Evolutionary conservation across 2,329 filamentous ascomycete genomes (phyloP).

Genomic region (Verticillium nubilum): DNA sequence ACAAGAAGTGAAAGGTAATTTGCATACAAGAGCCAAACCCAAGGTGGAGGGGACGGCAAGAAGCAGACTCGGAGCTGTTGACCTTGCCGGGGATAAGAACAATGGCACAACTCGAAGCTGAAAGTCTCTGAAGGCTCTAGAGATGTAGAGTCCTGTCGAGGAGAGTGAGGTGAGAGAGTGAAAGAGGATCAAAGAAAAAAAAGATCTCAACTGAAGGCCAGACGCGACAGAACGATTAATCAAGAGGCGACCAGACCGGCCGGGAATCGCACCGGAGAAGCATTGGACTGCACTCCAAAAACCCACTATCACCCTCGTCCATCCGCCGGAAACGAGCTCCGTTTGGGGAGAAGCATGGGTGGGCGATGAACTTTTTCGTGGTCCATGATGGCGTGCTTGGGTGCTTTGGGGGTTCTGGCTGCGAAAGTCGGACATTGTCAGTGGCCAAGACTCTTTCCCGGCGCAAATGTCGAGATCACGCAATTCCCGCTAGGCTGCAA

Average conservation of each 20-base stretch:
- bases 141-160: not conserved
- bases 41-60: not conserved
- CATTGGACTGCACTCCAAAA: not conserved
- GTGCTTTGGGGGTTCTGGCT: not conserved
- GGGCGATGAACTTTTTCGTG: not conserved
- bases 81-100: not conserved
- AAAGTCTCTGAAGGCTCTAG: not conserved
- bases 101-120: not conserved
- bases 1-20: not conserved
- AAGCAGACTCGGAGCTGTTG: not conserved
- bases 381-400: not conserved
- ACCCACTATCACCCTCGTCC: not conserved
- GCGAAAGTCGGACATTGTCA: not conserved
- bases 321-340: not conserved
- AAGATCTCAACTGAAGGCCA: not conserved
- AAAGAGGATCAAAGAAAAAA: not conserved
- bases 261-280: not conserved
- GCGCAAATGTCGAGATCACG: conserved; percentile 4
- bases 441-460: not conserved
- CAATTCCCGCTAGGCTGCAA: conserved; percentile 1
- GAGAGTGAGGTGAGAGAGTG: not conserved
- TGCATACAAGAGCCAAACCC: conserved; percentile 1
- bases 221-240: not conserved
- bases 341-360: not conserved
- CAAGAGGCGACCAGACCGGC: not conserved